Percentiles rank a stretch among this genome's conserved stretches.
Evolutionary conservation across 306 rosid genomes (phyloP).

Genomic region (Inga laurina): DNA sequence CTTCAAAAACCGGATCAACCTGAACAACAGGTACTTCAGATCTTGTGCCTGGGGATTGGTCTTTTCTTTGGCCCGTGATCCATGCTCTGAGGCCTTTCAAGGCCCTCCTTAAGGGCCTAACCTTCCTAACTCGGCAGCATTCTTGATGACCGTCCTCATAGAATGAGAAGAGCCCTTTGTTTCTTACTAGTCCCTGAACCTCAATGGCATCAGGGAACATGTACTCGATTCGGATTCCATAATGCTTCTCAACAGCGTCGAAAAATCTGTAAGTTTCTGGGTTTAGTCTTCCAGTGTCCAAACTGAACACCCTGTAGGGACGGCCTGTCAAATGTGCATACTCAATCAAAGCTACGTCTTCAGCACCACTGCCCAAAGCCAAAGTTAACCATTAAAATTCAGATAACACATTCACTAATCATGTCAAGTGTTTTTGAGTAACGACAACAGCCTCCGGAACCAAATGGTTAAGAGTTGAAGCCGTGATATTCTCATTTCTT

Average conservation of each 20-base stretch:
- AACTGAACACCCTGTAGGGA: conserved; percentile 82
- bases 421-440: not conserved
- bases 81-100: conserved; percentile 85
- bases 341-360: conserved; percentile 91
- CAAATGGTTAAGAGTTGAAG: too few relatives aligned
- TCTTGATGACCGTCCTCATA: conserved; percentile 99
- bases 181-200: conserved; percentile 87
- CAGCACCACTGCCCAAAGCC: conserved; percentile 76
- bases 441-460: not conserved
- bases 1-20: conserved; percentile 87
- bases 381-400: conserved; percentile 11
- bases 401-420: not conserved
- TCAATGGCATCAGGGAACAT: conserved; percentile 94
- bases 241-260: conserved; percentile 80
- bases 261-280: conserved; percentile 83
- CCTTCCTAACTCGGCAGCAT: conserved; percentile 94
- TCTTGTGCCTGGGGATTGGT: conserved; percentile 91
- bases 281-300: conserved; percentile 93
- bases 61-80: conserved; percentile 95
- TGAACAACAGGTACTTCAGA: conserved; percentile 84
- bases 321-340: conserved; percentile 85
- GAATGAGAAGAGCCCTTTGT: conserved; percentile 90
- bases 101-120: conserved; percentile 86
- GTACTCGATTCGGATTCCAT: conserved; percentile 85
- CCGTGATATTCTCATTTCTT: too few relatives aligned